These are phyloP conservation scores for Polyporus tsugae DNA, from an alignment of 1,284 basidiomycete species.

Conservation along the genomic window DNA sequence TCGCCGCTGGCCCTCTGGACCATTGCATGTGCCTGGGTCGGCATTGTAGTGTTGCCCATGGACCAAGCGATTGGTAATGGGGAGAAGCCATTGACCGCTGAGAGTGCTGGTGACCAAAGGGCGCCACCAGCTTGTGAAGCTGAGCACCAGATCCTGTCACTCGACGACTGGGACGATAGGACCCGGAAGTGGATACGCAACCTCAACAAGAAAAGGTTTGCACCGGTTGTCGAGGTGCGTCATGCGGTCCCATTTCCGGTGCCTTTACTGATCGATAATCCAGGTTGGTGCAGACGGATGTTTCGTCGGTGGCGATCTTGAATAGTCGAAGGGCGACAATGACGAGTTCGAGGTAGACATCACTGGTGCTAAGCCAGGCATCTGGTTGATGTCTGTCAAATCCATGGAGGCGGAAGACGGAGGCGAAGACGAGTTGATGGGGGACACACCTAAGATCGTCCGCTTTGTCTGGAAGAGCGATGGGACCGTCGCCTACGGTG, in stretches of 20 bases:
- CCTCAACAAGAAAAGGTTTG: background rate
- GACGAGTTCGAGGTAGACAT: slow-evolving; percentile 27
- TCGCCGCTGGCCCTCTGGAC: background rate
- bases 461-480: too few species aligned
- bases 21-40: background rate
- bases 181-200: background rate
- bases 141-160: background rate
- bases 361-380: slow-evolving; percentile 21
- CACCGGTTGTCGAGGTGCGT: background rate
- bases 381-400: slow-evolving; percentile 17
- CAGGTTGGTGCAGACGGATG: background rate
- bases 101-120: background rate
- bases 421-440: background rate
- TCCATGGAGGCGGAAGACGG: background rate
- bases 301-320: slow-evolving; percentile 1
- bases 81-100: background rate
- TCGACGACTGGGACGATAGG: background rate
- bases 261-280: too few species aligned
- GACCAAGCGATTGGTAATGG: too few species aligned
- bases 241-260: background rate
- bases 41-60: background rate
- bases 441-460: background rate
- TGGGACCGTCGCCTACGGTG: too few species aligned
- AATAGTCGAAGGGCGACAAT: slow-evolving; percentile 6
- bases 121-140: too few species aligned